These are phyloP conservation scores for Nitzschia sp. DNA, from an alignment of 108 stramenopile genomes.

Conservation along the genomic window DNA sequence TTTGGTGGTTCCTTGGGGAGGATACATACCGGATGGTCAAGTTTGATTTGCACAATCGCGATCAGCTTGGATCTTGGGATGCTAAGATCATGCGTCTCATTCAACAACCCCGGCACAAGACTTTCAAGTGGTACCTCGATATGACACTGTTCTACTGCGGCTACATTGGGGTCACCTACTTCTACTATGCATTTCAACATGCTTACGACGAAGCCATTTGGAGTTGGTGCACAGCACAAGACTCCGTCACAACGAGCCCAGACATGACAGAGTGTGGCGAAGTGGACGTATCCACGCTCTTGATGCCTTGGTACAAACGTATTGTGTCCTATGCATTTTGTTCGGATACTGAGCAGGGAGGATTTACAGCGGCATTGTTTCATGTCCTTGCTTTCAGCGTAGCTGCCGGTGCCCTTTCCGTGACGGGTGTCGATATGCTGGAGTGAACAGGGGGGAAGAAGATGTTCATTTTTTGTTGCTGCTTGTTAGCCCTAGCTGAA, in stretches of 20 bases:
- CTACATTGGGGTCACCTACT: neutral
- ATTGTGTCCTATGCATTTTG: too few species aligned
- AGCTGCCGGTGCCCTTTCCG: neutral
- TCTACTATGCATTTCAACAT: neutral
- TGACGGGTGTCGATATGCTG: neutral
- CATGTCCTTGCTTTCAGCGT: neutral
- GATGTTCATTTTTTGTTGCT: too few species aligned
- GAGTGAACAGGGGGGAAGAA: neutral
- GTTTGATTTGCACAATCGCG: constrained; percentile 20
- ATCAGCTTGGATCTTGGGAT: neutral
- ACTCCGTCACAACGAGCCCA: neutral
- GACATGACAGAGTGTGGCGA: neutral
- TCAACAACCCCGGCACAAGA: neutral
- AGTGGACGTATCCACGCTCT: neutral
- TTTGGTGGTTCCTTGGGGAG: constrained; percentile 1
- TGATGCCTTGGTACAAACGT: neutral
- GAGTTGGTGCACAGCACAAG: neutral
- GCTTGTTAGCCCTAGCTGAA: too few species aligned
- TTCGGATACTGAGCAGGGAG: too few species aligned
- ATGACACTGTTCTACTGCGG: neutral
- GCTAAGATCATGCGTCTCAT: neutral
- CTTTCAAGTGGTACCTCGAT: neutral
- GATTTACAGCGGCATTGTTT: neutral
- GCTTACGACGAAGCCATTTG: neutral
- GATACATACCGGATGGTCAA: constrained; percentile 8